Conservation (phyloP, 2,329 filamentous ascomycete genomes). For the Pleomassaria siparia region DNA sequence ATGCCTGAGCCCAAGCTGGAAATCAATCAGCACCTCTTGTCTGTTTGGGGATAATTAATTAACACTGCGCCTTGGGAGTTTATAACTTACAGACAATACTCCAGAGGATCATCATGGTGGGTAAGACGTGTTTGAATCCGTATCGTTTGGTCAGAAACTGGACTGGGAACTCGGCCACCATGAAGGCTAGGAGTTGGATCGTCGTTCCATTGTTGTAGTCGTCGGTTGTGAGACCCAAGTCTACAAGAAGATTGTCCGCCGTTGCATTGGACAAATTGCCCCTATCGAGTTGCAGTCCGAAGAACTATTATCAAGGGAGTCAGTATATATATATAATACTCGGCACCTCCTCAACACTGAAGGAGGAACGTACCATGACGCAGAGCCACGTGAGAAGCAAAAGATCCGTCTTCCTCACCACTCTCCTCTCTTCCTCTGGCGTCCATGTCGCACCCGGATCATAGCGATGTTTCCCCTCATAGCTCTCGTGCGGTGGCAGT, state of each 20-base stretch:
- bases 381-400: slow-evolving; percentile 8
- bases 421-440: slow-evolving; percentile 34
- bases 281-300: slow-evolving; percentile 51
- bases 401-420: slow-evolving; percentile 53
- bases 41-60: not conserved
- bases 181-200: slow-evolving; percentile 78
- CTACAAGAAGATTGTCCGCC: slow-evolving; percentile 26
- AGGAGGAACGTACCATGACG: not conserved
- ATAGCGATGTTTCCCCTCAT: slow-evolving; percentile 27
- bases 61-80: too few relatives aligned
- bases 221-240: slow-evolving; percentile 22
- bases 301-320: slow-evolving; percentile 41
- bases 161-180: slow-evolving; percentile 51
- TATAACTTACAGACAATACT: slow-evolving; percentile 32
- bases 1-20: slow-evolving; percentile 62
- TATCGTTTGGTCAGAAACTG: slow-evolving; percentile 46
- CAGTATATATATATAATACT: not conserved
- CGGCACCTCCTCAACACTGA: too few relatives aligned
- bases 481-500: slow-evolving; percentile 47
- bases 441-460: slow-evolving; percentile 26
- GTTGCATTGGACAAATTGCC: slow-evolving; percentile 39
- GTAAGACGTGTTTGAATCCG: slow-evolving; percentile 44
- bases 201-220: slow-evolving; percentile 34
- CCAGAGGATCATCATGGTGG: slow-evolving; percentile 46
- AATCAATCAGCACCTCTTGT: not conserved